Base-by-base conservation (phyloP, 306 rosid species). In the Cyclanthera cordifolia region DNA sequence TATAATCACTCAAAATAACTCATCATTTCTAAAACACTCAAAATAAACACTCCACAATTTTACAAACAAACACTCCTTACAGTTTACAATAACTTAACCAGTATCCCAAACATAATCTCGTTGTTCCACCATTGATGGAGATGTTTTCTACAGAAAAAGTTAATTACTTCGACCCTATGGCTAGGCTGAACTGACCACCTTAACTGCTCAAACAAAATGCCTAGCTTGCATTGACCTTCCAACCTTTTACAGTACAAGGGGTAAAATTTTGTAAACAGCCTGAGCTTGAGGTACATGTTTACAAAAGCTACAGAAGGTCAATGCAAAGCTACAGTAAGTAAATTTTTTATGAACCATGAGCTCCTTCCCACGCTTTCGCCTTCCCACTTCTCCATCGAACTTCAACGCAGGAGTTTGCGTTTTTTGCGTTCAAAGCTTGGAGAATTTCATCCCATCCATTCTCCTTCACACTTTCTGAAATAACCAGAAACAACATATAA, bases 381-480 rank as follows among this genome's bases (percentile, higher is more conserved):
- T 72, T 72, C 76, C 51, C 53, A 14, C 20, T 43, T 21, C 56
- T 74, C 94, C 95, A 87, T 58, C 78, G 78, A 66, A 78, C 75
- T 32, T 72, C 82, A 53, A 48, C 69, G 11, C 83, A 79, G 68
- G 86, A 84, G 72, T 83, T 75, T 16, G 85, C 78, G 73, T 87
- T 89, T 84, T 92, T 92, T 6, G 86, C 85, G 11, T 68, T 67
- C 77, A 83, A 55, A 24, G 83, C 85, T 77, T 84, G 75, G 56
- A 81, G 80, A 74, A 94, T 79, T 79, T 86, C 90, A 71, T 94
- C 99, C 96, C 97, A 88, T n/a, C 74, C 78, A 27, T 74, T 79
- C 61, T 47, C 84, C 63, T 67, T 74, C 16, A 87, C 91, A 72
- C 85, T 90, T 74, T 74, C 99, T 90, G 81, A 81, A 78, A 46